A percentile compares a stretch with the other conserved stretches of the same genome.
These are phyloP conservation scores for Lactarius trivialis DNA, from an alignment of 768 basidiomycete genomes.

Conservation along the genomic window DNA sequence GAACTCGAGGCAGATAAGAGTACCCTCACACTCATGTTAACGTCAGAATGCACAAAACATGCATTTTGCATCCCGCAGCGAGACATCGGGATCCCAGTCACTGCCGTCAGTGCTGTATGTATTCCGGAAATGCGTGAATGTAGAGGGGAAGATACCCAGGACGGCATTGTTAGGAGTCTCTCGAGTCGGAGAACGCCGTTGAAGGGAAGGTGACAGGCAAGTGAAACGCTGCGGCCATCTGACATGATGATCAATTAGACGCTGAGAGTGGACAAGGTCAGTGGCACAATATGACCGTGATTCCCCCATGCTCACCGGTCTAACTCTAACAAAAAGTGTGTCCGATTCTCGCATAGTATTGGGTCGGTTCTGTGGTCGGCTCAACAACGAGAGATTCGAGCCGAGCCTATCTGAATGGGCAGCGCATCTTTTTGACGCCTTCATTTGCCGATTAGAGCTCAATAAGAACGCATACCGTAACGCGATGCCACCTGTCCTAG, in stretches of 20 bases:
- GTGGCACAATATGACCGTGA: neutral
- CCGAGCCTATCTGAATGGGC: neutral
- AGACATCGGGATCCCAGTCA: neutral
- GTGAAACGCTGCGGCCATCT: neutral
- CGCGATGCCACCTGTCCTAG: conserved; percentile 15
- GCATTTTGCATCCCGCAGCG: neutral
- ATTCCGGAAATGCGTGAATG: neutral
- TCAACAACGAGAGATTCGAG: neutral
- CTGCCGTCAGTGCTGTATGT: neutral
- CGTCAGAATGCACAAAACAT: neutral
- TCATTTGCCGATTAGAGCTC: neutral
- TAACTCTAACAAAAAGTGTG: neutral
- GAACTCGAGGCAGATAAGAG: neutral
- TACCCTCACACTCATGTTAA: neutral
- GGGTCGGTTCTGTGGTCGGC: neutral
- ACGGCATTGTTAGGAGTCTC: conserved; percentile 1
- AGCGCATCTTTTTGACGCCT: neutral
- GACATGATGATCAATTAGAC: conserved; percentile 13
- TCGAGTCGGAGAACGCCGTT: conserved; percentile 11
- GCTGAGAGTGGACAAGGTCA: neutral
- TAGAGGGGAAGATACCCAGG: neutral
- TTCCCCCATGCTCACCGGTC: neutral
- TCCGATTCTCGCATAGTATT: neutral
- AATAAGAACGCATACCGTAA: conserved; percentile 15
- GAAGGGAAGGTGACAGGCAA: conserved; percentile 2